Evolutionary conservation across 768 basidiomycete species (phyloP).

Genomic region (Chalciporus sphaerocephalus): DNA sequence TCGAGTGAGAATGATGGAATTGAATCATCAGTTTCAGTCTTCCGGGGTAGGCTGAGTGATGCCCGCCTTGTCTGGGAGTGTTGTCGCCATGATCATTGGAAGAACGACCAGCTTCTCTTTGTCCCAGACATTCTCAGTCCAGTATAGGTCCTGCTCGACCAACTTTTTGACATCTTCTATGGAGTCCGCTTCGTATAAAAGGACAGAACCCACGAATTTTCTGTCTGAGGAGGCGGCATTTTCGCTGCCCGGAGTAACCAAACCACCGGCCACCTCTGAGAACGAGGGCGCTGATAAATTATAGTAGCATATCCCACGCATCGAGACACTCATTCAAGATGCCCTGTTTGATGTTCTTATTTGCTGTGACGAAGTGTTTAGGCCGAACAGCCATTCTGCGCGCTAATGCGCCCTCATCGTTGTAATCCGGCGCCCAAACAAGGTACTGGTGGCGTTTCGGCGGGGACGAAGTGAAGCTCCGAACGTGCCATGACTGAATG

Average conservation of each 20-base stretch:
- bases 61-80: constrained; percentile 24
- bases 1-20: not conserved
- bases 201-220: constrained; percentile 58
- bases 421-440: constrained; percentile 65
- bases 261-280: constrained; percentile 50
- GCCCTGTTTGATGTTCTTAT: constrained; percentile 39
- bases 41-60: constrained; percentile 22
- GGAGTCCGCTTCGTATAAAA: constrained; percentile 51
- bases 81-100: constrained; percentile 41
- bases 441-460: constrained; percentile 26
- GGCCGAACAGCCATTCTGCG: constrained; percentile 54
- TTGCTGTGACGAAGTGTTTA: constrained; percentile 47
- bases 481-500: constrained; percentile 2
- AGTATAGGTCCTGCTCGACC: constrained; percentile 43
- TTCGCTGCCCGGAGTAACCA: constrained; percentile 57
- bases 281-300: not conserved
- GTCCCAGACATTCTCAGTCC: constrained; percentile 48
- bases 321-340: constrained; percentile 43
- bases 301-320: constrained; percentile 8
- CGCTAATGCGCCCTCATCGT: constrained; percentile 51
- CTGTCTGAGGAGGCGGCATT: constrained; percentile 41
- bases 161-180: constrained; percentile 42
- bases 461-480: constrained; percentile 9
- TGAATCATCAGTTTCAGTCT: constrained; percentile 17
- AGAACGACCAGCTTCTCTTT: constrained; percentile 47